A percentile compares a stretch with the other conserved stretches of the same genome.
These are phyloP conservation scores for Infundibulicybe gibba DNA, from an alignment of 768 basidiomycete species.

Conservation along the genomic window DNA sequence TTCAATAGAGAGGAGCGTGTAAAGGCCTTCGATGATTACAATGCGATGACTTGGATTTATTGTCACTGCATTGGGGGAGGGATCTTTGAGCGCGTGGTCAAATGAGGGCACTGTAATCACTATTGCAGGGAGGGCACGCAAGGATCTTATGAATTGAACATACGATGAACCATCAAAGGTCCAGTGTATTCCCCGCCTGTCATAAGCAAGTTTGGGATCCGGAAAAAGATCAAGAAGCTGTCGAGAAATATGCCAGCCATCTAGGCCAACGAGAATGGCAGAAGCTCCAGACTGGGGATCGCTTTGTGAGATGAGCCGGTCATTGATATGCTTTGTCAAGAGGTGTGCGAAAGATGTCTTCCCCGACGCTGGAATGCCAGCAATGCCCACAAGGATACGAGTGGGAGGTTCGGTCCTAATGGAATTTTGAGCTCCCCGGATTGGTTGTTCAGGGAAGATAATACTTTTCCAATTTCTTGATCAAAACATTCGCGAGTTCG, in stretches of 20 bases:
- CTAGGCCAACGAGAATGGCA: constrained; percentile 74
- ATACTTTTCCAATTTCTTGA: constrained; percentile 30
- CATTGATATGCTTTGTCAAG: constrained; percentile 52
- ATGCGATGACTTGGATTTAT: constrained; percentile 69
- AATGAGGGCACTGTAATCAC: constrained; percentile 76
- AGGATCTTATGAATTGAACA: constrained; percentile 55
- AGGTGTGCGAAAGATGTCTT: constrained; percentile 75
- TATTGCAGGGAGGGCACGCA: constrained; percentile 34
- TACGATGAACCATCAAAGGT: constrained; percentile 83
- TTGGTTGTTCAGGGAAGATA: constrained; percentile 8
- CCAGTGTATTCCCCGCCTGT: constrained; percentile 85
- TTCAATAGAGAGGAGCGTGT: constrained; percentile 67
- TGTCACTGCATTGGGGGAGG: constrained; percentile 51
- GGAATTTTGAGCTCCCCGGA: constrained; percentile 1
- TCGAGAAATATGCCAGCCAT: constrained; percentile 91
- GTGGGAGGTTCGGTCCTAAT: constrained; percentile 27
- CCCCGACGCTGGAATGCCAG: constrained; percentile 83
- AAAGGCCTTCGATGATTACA: constrained; percentile 88
- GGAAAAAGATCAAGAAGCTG: constrained; percentile 72
- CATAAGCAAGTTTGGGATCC: constrained; percentile 74
- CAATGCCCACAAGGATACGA: constrained; percentile 68
- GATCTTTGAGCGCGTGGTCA: constrained; percentile 86
- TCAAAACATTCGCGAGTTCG: not conserved
- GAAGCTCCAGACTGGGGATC: constrained; percentile 10
- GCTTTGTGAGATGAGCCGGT: constrained; percentile 19